Base-by-base conservation (phyloP, 2,329 filamentous ascomycete genomes). In the Pezicula radicicola region DNA sequence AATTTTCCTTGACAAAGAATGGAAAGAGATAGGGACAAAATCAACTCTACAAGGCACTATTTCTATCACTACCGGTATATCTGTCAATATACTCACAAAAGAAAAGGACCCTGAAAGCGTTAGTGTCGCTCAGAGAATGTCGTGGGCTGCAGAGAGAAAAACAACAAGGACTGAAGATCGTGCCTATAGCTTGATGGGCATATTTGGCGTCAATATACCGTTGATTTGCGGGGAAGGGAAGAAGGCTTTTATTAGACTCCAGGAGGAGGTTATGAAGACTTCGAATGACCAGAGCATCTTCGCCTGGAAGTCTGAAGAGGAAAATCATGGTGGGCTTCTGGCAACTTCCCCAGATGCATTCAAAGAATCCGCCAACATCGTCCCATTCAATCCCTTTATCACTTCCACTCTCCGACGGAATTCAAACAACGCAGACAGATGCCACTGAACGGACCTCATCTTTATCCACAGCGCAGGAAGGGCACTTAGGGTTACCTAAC, bases 151-250 rank as follows among this genome's bases (percentile, higher is more conserved):
- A 6, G 50, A 53, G 21, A 60, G 70, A 15, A 49, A 63, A 40
- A 70, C 66, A 3, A 63, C 55, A 1, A 61, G 64, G 9, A 13
- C 42, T 0, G 74, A 77, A 44, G 30, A 72, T 51, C n/a, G n/a
- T n/a, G n/a, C n/a, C n/a, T n/a, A n/a, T n/a, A n/a, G n/a, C n/a
- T n/a, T n/a, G n/a, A n/a, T 72, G 33, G 70, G 69, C 1, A 55
- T 72, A 3, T 71, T 69, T 21, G 61, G 57, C 33, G 60, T 72
- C 4, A 66, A 66, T 25, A 71, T 72, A 66, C 63, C 66, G 6
- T 55, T 71, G 19, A 55, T 70, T 0, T 72, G 70, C 16, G 70
- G 69, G 1, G 69, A 71, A 37, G 67, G 68, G n/a, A 46, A 25
- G 28, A 63, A 56, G 37, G 67, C 69, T 9, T 72, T 70, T 46